Percentiles rank a stretch among this genome's conserved stretches.
These are phyloP conservation scores for Prunus yedoensis DNA, from an alignment of 331 rosid genomes.

Conservation along the genomic window DNA sequence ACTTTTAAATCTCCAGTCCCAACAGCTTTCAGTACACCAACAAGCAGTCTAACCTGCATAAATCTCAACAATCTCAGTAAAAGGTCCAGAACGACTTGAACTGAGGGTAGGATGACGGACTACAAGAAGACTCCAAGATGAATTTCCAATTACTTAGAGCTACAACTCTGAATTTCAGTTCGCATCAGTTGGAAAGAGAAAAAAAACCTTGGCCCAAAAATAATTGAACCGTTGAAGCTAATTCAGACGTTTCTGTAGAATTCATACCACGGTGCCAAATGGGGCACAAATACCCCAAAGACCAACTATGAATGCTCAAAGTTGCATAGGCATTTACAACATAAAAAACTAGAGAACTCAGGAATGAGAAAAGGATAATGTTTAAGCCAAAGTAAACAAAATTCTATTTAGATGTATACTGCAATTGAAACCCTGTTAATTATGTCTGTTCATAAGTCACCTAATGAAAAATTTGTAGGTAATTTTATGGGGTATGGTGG, in stretches of 20 bases:
- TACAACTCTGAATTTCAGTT: too few relatives aligned
- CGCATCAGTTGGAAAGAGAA: too few relatives aligned
- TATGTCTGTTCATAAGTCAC: background rate
- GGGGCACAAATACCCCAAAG: background rate
- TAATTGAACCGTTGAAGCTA: too few relatives aligned
- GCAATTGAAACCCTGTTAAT: background rate
- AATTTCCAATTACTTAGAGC: too few relatives aligned
- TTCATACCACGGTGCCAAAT: background rate
- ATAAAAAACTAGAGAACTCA: background rate
- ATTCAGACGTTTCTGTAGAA: background rate
- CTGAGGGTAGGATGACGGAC: background rate
- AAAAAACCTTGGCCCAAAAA: too few relatives aligned
- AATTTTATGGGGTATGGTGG: background rate
- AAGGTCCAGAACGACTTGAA: background rate
- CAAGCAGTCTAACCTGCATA: slow-evolving; percentile 83
- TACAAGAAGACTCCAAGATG: background rate
- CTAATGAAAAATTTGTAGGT: background rate
- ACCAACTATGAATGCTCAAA: too few relatives aligned
- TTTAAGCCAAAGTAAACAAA: background rate
- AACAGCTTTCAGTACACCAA: slow-evolving; percentile 80
- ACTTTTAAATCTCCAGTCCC: slow-evolving; percentile 66
- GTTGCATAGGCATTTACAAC: background rate
- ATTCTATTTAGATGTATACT: too few relatives aligned
- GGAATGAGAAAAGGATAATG: background rate
- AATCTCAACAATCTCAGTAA: slow-evolving; percentile 1